Evolutionary conservation across 2,329 filamentous ascomycete genomes (phyloP).

Genomic region (Fusarium sp.): DNA sequence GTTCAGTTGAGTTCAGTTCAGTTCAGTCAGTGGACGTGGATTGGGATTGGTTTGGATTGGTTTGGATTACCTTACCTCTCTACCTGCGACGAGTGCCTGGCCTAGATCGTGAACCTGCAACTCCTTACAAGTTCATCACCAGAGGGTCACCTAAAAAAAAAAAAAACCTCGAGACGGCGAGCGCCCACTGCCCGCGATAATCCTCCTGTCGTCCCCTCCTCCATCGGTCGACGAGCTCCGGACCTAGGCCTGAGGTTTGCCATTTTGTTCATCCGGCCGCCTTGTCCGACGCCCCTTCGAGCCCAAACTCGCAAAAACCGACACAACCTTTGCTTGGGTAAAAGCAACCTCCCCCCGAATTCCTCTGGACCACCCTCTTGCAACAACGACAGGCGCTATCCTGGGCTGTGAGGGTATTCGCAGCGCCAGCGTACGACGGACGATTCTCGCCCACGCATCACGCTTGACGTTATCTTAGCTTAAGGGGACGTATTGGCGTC

Average conservation of each 20-base stretch:
- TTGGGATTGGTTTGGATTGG: slow-evolving; percentile 17
- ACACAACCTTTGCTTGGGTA: slow-evolving; percentile 39
- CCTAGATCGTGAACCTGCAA: slow-evolving; percentile 50
- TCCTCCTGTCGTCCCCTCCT: slow-evolving; percentile 25
- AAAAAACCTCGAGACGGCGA: slow-evolving; percentile 40
- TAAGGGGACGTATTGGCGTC: slow-evolving; percentile 49
- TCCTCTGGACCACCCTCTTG: slow-evolving; percentile 24
- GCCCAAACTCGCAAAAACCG: slow-evolving; percentile 44
- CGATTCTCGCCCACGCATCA: slow-evolving; percentile 31
- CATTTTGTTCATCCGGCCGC: slow-evolving; percentile 35
- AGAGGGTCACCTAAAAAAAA: slow-evolving; percentile 35
- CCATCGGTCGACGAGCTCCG: slow-evolving; percentile 36
- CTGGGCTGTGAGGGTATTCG: slow-evolving; percentile 27
- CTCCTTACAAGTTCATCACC: slow-evolving; percentile 44
- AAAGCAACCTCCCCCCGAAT: slow-evolving; percentile 33
- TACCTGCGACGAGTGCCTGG: slow-evolving; percentile 42
- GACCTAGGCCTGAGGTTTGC: slow-evolving; percentile 36
- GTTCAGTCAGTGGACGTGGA: slow-evolving; percentile 33
- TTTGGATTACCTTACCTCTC: slow-evolving; percentile 38
- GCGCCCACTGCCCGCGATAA: slow-evolving; percentile 42
- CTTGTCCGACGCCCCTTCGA: slow-evolving; percentile 39
- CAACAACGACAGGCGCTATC: slow-evolving; percentile 32
- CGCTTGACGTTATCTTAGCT: slow-evolving; percentile 31
- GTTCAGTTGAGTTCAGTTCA: slow-evolving; percentile 18
- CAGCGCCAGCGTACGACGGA: slow-evolving; percentile 28